These are phyloP conservation scores for Colletotrichum higginsianum DNA, from an alignment of 2,329 filamentous ascomycete species.

Conservation along the genomic window DNA sequence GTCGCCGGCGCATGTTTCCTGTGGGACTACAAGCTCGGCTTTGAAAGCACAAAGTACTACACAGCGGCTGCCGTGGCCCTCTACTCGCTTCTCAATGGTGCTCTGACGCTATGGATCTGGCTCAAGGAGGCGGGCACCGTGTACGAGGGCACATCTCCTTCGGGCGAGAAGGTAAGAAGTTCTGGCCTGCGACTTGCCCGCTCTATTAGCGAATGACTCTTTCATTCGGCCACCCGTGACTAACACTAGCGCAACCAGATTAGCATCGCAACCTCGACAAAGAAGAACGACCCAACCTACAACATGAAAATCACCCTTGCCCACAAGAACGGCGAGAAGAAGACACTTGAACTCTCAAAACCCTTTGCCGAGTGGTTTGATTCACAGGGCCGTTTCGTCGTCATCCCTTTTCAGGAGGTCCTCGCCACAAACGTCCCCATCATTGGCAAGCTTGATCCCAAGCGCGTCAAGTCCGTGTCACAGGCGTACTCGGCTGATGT, in stretches of 20 bases:
- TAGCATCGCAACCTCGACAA: constrained; percentile 78
- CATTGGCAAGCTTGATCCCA: constrained; percentile 77
- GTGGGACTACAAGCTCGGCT: constrained; percentile 93
- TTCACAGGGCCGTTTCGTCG: constrained; percentile 78
- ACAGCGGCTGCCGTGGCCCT: constrained; percentile 83
- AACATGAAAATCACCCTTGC: constrained; percentile 76
- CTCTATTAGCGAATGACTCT: background rate
- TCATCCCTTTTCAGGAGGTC: constrained; percentile 83
- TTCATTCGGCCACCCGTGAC: background rate
- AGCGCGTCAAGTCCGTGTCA: constrained; percentile 60
- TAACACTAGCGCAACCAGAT: constrained; percentile 66
- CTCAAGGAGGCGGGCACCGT: constrained; percentile 85
- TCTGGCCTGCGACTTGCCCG: background rate
- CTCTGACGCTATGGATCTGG: constrained; percentile 88
- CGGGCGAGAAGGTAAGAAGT: constrained; percentile 74
- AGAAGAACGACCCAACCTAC: constrained; percentile 88
- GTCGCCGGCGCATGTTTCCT: constrained; percentile 88
- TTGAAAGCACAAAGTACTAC: constrained; percentile 86
- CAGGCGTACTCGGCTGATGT: constrained; percentile 60
- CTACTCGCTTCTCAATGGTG: constrained; percentile 85
- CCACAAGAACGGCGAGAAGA: constrained; percentile 54
- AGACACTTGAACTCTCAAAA: constrained; percentile 69
- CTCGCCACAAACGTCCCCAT: constrained; percentile 77
- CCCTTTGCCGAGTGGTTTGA: constrained; percentile 87
- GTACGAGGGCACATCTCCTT: constrained; percentile 79